These are phyloP conservation scores for Parietichytrium sp. DNA, from an alignment of 108 stramenopile genomes.

Conservation along the genomic window DNA sequence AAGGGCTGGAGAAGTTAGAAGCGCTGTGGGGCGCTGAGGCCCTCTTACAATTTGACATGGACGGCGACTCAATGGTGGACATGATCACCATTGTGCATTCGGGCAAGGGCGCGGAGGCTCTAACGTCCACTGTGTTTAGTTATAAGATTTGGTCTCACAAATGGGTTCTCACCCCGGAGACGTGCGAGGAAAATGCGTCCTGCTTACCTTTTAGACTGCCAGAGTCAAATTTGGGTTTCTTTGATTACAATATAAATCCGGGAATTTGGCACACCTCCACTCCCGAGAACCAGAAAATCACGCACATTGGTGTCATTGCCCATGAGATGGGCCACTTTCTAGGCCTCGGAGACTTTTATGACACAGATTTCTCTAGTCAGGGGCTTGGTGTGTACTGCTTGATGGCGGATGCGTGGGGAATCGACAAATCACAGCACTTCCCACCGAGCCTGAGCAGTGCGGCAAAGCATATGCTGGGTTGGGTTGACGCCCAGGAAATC, in stretches of 20 bases:
- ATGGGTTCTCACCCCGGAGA: constrained; percentile 45
- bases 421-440: constrained; percentile 48
- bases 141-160: constrained; percentile 60
- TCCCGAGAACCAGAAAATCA: constrained; percentile 54
- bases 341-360: constrained; percentile 61
- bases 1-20: too few relatives aligned
- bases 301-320: constrained; percentile 58
- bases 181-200: neutral
- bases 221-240: constrained; percentile 48
- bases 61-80: constrained; percentile 51
- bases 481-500: constrained; percentile 58
- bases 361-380: constrained; percentile 37
- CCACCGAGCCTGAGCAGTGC: constrained; percentile 62
- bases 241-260: constrained; percentile 54
- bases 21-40: neutral
- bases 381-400: constrained; percentile 59
- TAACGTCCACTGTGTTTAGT: constrained; percentile 58
- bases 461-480: constrained; percentile 59
- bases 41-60: constrained; percentile 38
- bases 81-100: constrained; percentile 66
- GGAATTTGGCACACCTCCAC: constrained; percentile 49
- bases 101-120: constrained; percentile 73
- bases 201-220: too few relatives aligned
- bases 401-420: constrained; percentile 61
- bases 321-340: constrained; percentile 61